Percentiles rank a stretch among this genome's conserved stretches.
phyloP scores from a whole-genome alignment of 805 yeast species.

The Maudiozyma turicensis region DNA sequence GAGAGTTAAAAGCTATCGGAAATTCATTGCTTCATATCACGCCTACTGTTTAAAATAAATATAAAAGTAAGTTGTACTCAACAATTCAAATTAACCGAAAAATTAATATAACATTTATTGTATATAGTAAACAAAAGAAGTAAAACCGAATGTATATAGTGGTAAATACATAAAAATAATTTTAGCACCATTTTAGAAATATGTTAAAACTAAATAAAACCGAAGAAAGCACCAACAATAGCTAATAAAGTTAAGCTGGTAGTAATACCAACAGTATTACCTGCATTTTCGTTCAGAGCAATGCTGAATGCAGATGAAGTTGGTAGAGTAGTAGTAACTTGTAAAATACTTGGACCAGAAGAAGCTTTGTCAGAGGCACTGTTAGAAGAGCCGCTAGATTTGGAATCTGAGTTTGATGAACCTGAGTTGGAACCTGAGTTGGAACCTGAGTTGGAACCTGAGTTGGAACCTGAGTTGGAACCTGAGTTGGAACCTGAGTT shows the following conservation, averaged over 20 bases:
- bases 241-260: not conserved
- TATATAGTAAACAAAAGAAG: too few relatives aligned
- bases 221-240: not conserved
- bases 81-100: too few relatives aligned
- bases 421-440: not conserved
- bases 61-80: too few relatives aligned
- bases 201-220: conserved; percentile 1
- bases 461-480: conserved; percentile 3
- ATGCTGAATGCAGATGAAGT: conserved; percentile 1
- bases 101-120: too few relatives aligned
- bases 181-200: too few relatives aligned
- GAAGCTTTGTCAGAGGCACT: not conserved
- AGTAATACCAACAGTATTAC: not conserved
- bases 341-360: conserved; percentile 1
- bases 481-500: conserved; percentile 3
- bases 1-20: too few relatives aligned
- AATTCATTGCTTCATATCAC: too few relatives aligned
- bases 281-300: conserved; percentile 2
- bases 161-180: too few relatives aligned
- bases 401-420: not conserved
- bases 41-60: too few relatives aligned
- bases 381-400: not conserved
- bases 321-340: not conserved
- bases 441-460: conserved; percentile 2
- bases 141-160: too few relatives aligned